Evolutionary conservation across 352 stramenopile genomes (phyloP), one percentile per base, ranked within the genome.

Genomic region (Pythium vanterpoolii): DNA sequence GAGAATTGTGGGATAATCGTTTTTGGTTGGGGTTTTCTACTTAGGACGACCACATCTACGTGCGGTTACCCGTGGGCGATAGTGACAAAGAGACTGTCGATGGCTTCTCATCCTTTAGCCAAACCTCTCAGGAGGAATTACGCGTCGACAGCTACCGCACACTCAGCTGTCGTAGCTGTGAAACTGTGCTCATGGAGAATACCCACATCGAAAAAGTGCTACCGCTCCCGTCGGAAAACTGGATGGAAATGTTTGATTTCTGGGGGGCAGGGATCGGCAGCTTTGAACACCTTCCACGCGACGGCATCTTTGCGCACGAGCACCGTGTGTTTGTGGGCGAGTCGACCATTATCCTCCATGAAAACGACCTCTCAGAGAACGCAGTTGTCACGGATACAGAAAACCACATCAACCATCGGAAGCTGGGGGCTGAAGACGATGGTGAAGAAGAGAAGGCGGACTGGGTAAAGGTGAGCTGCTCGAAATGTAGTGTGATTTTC

Each of bases 201-300:
- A 19, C 66, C 1, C 38, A 23, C 1, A n/a, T 90, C 11, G 71
- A 87, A 8, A 87, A 83, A 60, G 81, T 86, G 11, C 46, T 90
- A 54, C 82, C 84, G 26, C 68, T 94, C 7, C 84, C 84, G 28
- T 92, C 84, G 11, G 70, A 81, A 19, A 90, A 91, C 49, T 94
- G 84, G 84, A 87, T 89, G 73, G 84, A 94, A 28, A 94, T 94
- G 84, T 87, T 90, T 36, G 84, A 94, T 58, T 94, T 92, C 49
- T 91, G 84, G 84, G 84, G 84, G 10, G 76, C 79, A 33, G 84
- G 81, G 8, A 77, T 88, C 49, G 84, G 84, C 38, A 83, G 77
- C 3, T 93, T 93, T 59, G 81, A 91, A 57, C 79, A 93, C 42
- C 79, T 93, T 56, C 82, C 84, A 5, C 71, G 79, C 0, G 80